These are phyloP conservation scores for Phialophora verrucosa DNA, from an alignment of 2,329 filamentous ascomycete genomes.

Conservation along the genomic window DNA sequence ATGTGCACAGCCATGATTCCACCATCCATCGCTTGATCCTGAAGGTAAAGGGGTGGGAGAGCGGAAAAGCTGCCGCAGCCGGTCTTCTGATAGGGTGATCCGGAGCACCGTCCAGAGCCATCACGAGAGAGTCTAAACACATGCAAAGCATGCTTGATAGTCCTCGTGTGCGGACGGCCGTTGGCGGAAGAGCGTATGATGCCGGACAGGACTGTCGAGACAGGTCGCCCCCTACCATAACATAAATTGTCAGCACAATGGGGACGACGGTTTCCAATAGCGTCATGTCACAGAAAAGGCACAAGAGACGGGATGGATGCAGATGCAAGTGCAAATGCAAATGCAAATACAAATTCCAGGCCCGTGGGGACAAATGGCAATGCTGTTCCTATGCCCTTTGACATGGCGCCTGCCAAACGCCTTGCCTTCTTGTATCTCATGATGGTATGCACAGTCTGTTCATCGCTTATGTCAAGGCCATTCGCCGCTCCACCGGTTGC, in stretches of 20 bases:
- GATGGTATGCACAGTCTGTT: constrained; percentile 8
- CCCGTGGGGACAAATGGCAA: not conserved
- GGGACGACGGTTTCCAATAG: not conserved
- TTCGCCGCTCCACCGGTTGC: not conserved
- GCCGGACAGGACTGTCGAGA: not conserved
- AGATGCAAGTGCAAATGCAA: not conserved
- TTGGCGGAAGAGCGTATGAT: not conserved
- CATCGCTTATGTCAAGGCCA: constrained; percentile 4
- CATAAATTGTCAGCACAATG: not conserved
- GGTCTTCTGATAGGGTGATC: not conserved
- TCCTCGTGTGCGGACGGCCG: not conserved
- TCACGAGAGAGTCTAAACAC: not conserved
- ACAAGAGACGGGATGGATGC: not conserved
- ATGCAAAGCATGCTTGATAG: not conserved
- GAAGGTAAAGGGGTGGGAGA: not conserved
- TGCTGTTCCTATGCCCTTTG: not conserved
- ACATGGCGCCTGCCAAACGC: not conserved
- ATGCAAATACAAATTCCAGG: not conserved
- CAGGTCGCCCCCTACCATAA: not conserved
- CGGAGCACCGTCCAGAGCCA: not conserved
- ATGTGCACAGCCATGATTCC: not conserved
- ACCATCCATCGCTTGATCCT: not conserved
- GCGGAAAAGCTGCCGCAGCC: not conserved
- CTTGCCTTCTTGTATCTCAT: constrained; percentile 1
- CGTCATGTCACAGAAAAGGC: not conserved